phyloP scores from a whole-genome alignment of 306 rosid species.

The Sindora glabra region DNA sequence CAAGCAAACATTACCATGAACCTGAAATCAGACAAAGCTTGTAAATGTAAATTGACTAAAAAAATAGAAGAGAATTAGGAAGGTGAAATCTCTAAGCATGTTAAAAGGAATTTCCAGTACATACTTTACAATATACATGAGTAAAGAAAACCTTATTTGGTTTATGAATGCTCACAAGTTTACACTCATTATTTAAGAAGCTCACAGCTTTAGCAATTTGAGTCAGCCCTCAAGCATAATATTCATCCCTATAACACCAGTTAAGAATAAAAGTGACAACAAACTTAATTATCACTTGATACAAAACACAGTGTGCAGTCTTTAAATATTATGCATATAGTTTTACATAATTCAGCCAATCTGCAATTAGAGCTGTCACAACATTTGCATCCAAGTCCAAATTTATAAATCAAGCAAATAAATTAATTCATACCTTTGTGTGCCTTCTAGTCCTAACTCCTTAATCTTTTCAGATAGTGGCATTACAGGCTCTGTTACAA shows the following conservation, averaged over 20 bases:
- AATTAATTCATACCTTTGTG: conserved; percentile 56
- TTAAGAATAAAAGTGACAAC: background rate
- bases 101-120: background rate
- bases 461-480: conserved; percentile 76
- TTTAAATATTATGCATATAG: no score
- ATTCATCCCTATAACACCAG: conserved; percentile 72
- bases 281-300: background rate
- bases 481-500: conserved; percentile 95
- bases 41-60: conserved; percentile 11
- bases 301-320: background rate
- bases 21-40: conserved; percentile 42
- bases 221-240: conserved; percentile 90
- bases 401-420: background rate
- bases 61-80: background rate
- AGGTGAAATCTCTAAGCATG: background rate
- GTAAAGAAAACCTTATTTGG: background rate
- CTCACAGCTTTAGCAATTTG: conserved; percentile 97
- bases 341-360: no score
- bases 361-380: background rate
- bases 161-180: conserved; percentile 54
- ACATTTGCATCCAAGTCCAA: no score
- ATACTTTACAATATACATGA: background rate
- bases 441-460: conserved; percentile 82
- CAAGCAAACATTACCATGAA: conserved; percentile 91
- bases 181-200: conserved; percentile 96